Conservation (phyloP, 1,284 basidiomycete species). For the Sporisorium iseilematis-ciliati region DNA sequence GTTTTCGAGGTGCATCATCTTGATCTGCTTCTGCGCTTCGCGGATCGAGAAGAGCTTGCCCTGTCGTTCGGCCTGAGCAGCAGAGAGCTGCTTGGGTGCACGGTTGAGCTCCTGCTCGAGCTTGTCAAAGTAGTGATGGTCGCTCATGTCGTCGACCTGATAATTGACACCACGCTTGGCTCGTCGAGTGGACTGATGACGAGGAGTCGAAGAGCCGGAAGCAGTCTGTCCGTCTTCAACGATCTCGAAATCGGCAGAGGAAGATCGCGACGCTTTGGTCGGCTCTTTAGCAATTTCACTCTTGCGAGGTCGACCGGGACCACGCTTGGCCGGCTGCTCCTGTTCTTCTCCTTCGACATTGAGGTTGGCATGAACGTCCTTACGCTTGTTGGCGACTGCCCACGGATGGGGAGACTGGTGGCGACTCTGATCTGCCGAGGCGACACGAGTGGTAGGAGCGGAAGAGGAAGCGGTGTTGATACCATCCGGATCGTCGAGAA, state of each 20-base stretch:
- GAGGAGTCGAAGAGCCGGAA: conserved; percentile 41
- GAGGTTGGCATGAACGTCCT: conserved; percentile 15
- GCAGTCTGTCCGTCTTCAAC: conserved; percentile 21
- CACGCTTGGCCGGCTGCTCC: conserved; percentile 10
- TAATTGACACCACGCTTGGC: conserved; percentile 44
- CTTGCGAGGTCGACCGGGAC: conserved; percentile 21
- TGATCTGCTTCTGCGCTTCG: conserved; percentile 77
- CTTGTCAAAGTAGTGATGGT: conserved; percentile 48
- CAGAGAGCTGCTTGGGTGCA: conserved; percentile 26
- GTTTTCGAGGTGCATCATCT: conserved; percentile 92
- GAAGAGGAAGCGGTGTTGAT: conserved; percentile 36
- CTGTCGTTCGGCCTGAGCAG: conserved; percentile 52
- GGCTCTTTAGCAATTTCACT: conserved; percentile 14
- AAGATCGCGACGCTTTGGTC: conserved; percentile 18
- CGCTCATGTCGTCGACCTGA: conserved; percentile 48
- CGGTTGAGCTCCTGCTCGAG: conserved; percentile 41
- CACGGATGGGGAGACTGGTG: conserved; percentile 35
- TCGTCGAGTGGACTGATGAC: conserved; percentile 24
- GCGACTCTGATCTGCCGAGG: conserved; percentile 33
- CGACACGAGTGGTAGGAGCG: conserved; percentile 28
- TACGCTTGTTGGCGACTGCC: conserved; percentile 28
- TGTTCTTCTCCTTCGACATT: conserved; percentile 7
- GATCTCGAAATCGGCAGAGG: conserved; percentile 23
- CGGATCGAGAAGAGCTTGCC: conserved; percentile 54
- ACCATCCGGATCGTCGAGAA: conserved; percentile 50